Evolutionary conservation across 2,329 filamentous ascomycete genomes (phyloP).

Genomic region (Xylaria sp.): DNA sequence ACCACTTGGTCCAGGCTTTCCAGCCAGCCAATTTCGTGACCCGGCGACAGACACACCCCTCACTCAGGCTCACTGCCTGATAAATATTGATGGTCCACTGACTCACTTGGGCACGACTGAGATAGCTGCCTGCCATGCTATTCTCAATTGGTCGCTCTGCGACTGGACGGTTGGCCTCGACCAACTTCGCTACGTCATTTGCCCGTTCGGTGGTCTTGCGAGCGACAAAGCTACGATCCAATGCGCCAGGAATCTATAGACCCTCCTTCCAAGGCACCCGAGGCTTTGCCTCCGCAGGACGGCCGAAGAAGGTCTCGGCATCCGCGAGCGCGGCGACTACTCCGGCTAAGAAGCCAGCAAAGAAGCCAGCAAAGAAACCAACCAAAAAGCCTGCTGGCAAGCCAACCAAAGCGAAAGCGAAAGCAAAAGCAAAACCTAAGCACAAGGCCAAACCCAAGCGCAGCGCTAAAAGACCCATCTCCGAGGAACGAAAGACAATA

Average conservation of each 20-base stretch:
- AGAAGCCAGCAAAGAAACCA: conserved; percentile 29
- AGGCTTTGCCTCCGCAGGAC: conserved; percentile 36
- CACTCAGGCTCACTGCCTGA: not conserved
- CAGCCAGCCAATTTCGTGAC: not conserved
- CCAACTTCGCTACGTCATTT: conserved; percentile 39
- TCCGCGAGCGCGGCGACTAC: conserved; percentile 34
- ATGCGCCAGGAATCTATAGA: conserved; percentile 13
- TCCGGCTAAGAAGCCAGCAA: conserved; percentile 42
- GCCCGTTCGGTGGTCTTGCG: conserved; percentile 37
- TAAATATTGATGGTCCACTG: not conserved
- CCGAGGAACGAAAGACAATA: conserved; percentile 43
- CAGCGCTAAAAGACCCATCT: conserved; percentile 22
- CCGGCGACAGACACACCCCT: conserved; percentile 3
- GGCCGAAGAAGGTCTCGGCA: conserved; percentile 36
- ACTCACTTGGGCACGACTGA: not conserved
- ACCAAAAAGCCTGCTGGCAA: conserved; percentile 31
- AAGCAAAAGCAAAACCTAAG: conserved; percentile 17
- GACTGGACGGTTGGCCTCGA: conserved; percentile 49
- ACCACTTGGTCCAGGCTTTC: not conserved
- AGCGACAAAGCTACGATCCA: conserved; percentile 24
- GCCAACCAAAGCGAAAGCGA: conserved; percentile 17
- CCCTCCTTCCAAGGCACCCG: conserved; percentile 19
- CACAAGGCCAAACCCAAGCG: not conserved
- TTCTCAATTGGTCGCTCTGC: conserved; percentile 54
- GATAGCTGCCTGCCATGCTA: conserved; percentile 52